phyloP scores from a whole-genome alignment of 306 rosid genomes.

The Aeschynomene evenia region DNA sequence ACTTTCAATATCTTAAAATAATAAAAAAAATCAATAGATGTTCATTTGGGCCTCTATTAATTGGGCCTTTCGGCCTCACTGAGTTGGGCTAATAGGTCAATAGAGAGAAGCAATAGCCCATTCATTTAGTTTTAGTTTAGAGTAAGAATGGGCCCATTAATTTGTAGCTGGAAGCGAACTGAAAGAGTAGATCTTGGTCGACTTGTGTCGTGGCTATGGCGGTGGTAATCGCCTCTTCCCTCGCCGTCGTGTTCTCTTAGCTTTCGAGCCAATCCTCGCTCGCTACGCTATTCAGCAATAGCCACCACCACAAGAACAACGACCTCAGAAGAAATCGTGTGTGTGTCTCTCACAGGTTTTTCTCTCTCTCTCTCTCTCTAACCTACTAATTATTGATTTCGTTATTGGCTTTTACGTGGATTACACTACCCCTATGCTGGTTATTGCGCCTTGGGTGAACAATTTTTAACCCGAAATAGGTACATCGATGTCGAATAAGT shows the following conservation, averaged over 20 bases:
- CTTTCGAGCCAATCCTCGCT: not conserved
- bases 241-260: not conserved
- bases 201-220: not conserved
- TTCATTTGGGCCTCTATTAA: not conserved
- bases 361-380: not conserved
- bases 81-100: not conserved
- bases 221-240: conserved; percentile 4
- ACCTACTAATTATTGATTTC: not conserved
- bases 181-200: not conserved
- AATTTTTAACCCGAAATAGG: not conserved
- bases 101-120: not conserved
- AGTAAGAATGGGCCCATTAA: not conserved
- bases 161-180: not conserved
- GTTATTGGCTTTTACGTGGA: not conserved
- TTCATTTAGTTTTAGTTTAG: too few species aligned
- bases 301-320: not conserved
- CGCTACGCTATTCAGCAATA: not conserved
- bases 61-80: not conserved
- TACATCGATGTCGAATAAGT: not conserved
- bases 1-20: too few species aligned
- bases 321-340: not conserved
- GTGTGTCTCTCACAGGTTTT: not conserved
- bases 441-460: not conserved
- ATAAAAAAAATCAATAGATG: too few species aligned
- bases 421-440: too few species aligned